phyloP scores from a whole-genome alignment of 1,284 basidiomycete genomes.

The Ganoderma boninense region DNA sequence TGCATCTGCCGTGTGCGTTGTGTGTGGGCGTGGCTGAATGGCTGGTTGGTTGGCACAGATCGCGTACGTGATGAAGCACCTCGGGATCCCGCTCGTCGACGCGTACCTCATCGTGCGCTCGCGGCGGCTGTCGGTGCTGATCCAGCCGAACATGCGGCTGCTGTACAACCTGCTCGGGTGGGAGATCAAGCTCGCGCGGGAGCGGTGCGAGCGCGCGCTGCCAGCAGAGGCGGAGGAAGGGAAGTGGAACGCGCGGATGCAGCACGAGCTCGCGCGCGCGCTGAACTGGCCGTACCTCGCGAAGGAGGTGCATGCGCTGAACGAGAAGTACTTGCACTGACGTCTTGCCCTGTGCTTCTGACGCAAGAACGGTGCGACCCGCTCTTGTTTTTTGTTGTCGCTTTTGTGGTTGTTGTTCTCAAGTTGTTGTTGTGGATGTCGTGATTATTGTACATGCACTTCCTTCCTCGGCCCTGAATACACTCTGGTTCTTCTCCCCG shows the following conservation, averaged over 20 bases:
- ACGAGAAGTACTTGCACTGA: slow-evolving; percentile 76
- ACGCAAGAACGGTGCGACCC: not conserved
- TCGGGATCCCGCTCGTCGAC: slow-evolving; percentile 88
- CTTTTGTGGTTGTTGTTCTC: not conserved
- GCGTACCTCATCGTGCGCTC: slow-evolving; percentile 93
- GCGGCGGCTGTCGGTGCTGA: slow-evolving; percentile 83
- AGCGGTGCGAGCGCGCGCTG: slow-evolving; percentile 55
- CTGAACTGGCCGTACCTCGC: slow-evolving; percentile 83
- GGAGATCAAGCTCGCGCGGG: slow-evolving; percentile 85
- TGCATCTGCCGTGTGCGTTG: slow-evolving; percentile 19
- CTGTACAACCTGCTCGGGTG: slow-evolving; percentile 94
- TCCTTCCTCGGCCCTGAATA: not conserved
- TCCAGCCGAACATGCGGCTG: slow-evolving; percentile 94
- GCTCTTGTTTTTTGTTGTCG: not conserved
- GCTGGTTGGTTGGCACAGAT: slow-evolving; percentile 56
- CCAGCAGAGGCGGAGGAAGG: slow-evolving; percentile 44
- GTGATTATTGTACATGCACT: not conserved
- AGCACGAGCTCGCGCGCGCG: slow-evolving; percentile 65
- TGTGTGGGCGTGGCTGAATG: slow-evolving; percentile 4
- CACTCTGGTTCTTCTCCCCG: not conserved
- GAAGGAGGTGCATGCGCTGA: slow-evolving; percentile 80
- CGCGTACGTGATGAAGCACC: slow-evolving; percentile 96
- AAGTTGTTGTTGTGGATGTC: not conserved
- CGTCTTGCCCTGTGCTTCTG: not conserved
- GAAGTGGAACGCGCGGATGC: slow-evolving; percentile 44